A percentile compares a stretch with the other conserved stretches of the same genome.
Conservation (phyloP, 202 grass and related monocot genomes). For the Cymbopogon flexuosus region DNA sequence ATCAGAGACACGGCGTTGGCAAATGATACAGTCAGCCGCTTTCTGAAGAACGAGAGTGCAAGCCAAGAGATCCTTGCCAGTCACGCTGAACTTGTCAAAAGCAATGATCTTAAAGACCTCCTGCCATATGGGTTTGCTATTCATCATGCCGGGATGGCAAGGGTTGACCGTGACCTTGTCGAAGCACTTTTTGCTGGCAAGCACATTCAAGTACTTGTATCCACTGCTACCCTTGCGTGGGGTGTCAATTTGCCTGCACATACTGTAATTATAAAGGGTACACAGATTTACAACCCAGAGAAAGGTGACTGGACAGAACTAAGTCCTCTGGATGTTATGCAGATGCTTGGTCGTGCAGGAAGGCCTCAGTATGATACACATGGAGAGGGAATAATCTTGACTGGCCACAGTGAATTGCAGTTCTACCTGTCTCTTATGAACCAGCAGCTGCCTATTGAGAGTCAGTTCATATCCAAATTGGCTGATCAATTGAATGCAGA, state of each 20-base stretch:
- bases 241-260: constrained; percentile 89
- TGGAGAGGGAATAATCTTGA: constrained; percentile 91
- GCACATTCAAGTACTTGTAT: constrained; percentile 83
- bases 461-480: constrained; percentile 80
- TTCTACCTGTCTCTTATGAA: constrained; percentile 96
- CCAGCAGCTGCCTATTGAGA: constrained; percentile 86
- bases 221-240: constrained; percentile 86
- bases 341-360: constrained; percentile 91
- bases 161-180: constrained; percentile 69
- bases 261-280: constrained; percentile 88
- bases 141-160: constrained; percentile 86
- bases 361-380: constrained; percentile 86
- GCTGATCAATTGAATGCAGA: constrained; percentile 93
- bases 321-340: constrained; percentile 90
- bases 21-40: constrained; percentile 71
- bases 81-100: constrained; percentile 79
- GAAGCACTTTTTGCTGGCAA: constrained; percentile 74
- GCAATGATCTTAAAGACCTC: constrained; percentile 77
- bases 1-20: constrained; percentile 77
- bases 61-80: constrained; percentile 77
- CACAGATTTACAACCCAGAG: constrained; percentile 90
- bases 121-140: constrained; percentile 89
- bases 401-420: constrained; percentile 79
- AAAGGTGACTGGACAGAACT: constrained; percentile 89
- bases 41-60: constrained; percentile 82